Evolutionary conservation across 345 rosid genomes (phyloP), one percentile per base, ranked within the genome.

Genomic region (Salix koriyanagi): DNA sequence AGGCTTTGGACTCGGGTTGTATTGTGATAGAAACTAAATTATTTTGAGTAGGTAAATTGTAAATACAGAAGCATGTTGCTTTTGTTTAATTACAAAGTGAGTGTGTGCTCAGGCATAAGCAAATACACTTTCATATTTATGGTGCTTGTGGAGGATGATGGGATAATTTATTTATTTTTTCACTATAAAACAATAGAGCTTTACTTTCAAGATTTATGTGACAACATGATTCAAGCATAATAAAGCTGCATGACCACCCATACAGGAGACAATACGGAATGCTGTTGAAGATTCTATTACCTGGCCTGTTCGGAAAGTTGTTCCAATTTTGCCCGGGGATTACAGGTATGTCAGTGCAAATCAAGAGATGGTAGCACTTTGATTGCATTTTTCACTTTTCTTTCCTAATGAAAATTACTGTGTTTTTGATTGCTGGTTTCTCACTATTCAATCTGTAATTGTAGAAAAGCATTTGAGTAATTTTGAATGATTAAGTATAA

Each of bases 281-380:
- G 98, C 99, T 9, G 81, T 96, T 76, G 99, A 96, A 83, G 99
- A 94, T 77, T 89, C 97, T 42, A 94, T 96, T 75, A 94, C 97
- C 64, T 96, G 99, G 99, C 99, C 99, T 79, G 96, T 92, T 65
- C 87, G 99, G 76, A 96, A 96, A 90, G 87, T 96, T 84, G 66
- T 96, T 82, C 98, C 98, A 77, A 96, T 96, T 83, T 79, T 94
- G 84, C 99, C 99, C 19, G 98, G 99, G 70, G 98, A 96, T 82
- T 96, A 94, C 79, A 90, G 98, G 99, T 96, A 88, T 71, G 60
- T 80, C 39, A 25, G 13, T 41, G 13, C 7, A 6, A 2, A 6
- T 30, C 10, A 28, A 72, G 67, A 21, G 23, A 30, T 15, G 30
- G 26, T 13, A 71, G 16, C 10, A 28, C 15, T 78, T 77, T 76